phyloP scores from a whole-genome alignment of 2,329 filamentous ascomycete species.

The Ophiobolus disseminans region DNA sequence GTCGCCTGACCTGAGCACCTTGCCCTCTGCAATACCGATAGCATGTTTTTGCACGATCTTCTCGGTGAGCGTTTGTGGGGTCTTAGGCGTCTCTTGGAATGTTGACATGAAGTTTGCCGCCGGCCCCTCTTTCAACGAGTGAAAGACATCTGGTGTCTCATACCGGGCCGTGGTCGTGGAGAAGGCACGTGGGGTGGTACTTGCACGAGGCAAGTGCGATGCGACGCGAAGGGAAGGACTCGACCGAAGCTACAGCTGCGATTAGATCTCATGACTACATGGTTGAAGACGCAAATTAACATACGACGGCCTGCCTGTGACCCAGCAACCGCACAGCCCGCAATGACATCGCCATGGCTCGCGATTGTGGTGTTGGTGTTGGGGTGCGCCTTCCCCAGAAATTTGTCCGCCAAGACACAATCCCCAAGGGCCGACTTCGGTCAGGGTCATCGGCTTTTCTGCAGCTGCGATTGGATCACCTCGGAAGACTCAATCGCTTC shows the following conservation, averaged over 20 bases:
- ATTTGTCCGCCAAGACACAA: conserved; percentile 18
- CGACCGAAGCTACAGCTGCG: conserved; percentile 27
- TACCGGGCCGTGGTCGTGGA: conserved; percentile 27
- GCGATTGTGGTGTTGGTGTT: conserved; percentile 29
- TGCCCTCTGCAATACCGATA: conserved; percentile 75
- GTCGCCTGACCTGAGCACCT: conserved; percentile 79
- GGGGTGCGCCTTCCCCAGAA: conserved; percentile 26
- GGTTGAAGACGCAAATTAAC: conserved; percentile 4
- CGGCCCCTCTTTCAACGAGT: conserved; percentile 67
- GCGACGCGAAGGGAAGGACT: conserved; percentile 36
- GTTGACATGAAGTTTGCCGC: conserved; percentile 75
- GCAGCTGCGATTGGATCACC: conserved; percentile 33
- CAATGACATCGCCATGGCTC: conserved; percentile 48
- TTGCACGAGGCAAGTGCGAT: conserved; percentile 31
- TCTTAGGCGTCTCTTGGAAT: conserved; percentile 58
- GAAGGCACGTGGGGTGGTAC: conserved; percentile 35
- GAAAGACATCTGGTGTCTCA: conserved; percentile 57
- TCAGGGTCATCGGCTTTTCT: conserved; percentile 38
- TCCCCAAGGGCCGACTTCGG: conserved; percentile 37
- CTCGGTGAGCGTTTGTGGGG: conserved; percentile 83
- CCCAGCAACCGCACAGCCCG: conserved; percentile 43
- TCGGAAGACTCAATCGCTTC: conserved; percentile 27
- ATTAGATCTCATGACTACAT: conserved; percentile 21
- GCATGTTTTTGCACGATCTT: conserved; percentile 89
- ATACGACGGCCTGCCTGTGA: conserved; percentile 39